phyloP scores from a whole-genome alignment of 169 alveolate species.

The Cryptosporidium bovis region DNA sequence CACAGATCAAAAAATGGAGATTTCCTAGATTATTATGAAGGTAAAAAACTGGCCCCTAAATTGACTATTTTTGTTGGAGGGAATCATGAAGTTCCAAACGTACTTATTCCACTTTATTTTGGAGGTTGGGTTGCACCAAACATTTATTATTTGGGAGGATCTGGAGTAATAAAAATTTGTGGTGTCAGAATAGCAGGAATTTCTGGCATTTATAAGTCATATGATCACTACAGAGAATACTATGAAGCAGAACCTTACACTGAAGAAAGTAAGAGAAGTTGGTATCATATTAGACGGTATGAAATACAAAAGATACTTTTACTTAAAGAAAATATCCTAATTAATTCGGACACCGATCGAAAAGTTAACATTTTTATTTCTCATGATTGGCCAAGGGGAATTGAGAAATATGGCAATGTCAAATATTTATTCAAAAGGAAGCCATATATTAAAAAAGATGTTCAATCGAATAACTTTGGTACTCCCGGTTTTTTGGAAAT shows the following conservation, averaged over 20 bases:
- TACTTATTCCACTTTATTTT: conserved; percentile 90
- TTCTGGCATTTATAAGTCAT: conserved; percentile 92
- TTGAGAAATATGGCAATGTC: conserved; percentile 86
- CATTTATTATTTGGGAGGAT: conserved; percentile 94
- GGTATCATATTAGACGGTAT: conserved; percentile 90
- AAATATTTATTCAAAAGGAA: conserved; percentile 83
- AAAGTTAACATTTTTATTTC: conserved; percentile 90
- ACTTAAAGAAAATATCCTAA: conserved; percentile 72
- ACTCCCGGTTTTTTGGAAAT: conserved; percentile 74
- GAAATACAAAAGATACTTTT: conserved; percentile 88
- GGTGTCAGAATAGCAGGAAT: conserved; percentile 93
- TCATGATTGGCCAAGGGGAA: conserved; percentile 97
- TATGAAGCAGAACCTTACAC: conserved; percentile 90
- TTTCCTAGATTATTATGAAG: conserved; percentile 91
- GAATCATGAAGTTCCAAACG: conserved; percentile 96
- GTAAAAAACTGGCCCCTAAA: conserved; percentile 89
- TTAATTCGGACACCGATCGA: conserved; percentile 6
- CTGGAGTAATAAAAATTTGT: conserved; percentile 90
- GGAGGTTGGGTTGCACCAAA: conserved; percentile 99
- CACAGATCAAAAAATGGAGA: conserved; percentile 89
- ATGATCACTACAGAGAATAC: conserved; percentile 87
- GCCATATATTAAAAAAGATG: conserved; percentile 82
- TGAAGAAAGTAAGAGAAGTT: conserved; percentile 86
- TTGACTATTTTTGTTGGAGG: conserved; percentile 97
- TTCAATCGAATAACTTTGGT: conserved; percentile 77